A percentile compares a stretch with the other conserved stretches of the same genome.
Conservation (phyloP, 164 flowering plant genomes). For the Liquidambar formosana region DNA sequence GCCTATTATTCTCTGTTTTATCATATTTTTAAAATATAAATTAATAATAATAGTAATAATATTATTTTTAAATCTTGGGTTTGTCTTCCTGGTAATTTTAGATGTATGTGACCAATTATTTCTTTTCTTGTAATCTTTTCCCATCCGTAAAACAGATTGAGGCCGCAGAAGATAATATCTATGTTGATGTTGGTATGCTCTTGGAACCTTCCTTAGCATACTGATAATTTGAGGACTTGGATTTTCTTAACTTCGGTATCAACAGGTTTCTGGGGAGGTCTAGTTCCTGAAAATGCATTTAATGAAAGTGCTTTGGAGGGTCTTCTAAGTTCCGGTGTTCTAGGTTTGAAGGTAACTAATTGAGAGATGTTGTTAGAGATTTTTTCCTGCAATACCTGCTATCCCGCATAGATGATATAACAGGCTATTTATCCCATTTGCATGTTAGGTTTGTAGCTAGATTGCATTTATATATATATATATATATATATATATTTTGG, state of each 20-base stretch:
- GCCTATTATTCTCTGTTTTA: not conserved
- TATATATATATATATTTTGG: too few relatives aligned
- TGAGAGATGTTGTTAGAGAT: not conserved
- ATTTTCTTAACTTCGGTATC: not conserved
- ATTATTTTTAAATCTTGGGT: too few relatives aligned
- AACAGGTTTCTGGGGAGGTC: conserved; percentile 99
- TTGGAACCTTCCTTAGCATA: conserved; percentile 1
- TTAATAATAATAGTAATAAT: too few relatives aligned
- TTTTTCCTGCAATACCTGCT: not conserved
- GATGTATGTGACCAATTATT: not conserved
- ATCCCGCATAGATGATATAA: not conserved
- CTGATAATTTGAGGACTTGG: not conserved
- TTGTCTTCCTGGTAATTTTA: conserved; percentile 3
- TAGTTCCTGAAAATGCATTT: conserved; percentile 95
- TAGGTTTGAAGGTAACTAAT: conserved; percentile 83
- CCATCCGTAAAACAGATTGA: conserved; percentile 42
- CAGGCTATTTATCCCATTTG: too few relatives aligned
- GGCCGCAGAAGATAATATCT: conserved; percentile 68
- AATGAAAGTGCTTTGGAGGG: conserved; percentile 67
- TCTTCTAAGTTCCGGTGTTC: conserved; percentile 85
- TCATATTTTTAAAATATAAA: not conserved
- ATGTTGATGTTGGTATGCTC: conserved; percentile 87
- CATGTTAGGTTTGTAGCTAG: too few relatives aligned
- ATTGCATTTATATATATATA: too few relatives aligned
- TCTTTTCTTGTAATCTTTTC: not conserved